Evolutionary conservation across 2,329 filamentous ascomycete species (phyloP).

Genomic region (Davidsoniella eucalypti): DNA sequence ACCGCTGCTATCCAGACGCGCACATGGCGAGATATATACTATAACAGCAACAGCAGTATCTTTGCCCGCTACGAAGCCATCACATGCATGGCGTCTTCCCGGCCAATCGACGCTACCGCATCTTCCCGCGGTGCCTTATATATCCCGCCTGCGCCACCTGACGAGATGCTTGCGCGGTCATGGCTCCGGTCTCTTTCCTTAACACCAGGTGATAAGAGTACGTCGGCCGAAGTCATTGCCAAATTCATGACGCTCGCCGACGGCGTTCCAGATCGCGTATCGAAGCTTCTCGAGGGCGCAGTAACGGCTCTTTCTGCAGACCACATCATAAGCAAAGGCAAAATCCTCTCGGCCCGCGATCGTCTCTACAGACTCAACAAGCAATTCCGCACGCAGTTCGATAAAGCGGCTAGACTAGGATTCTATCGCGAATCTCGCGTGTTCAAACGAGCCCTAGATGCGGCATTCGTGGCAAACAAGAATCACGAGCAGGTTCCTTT

Average conservation of each 20-base stretch:
- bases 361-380: slow-evolving; percentile 48
- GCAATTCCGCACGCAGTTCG: slow-evolving; percentile 37
- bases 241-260: slow-evolving; percentile 34
- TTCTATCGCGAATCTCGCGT: slow-evolving; percentile 41
- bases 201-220: slow-evolving; percentile 34
- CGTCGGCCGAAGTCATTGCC: slow-evolving; percentile 29
- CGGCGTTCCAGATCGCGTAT: slow-evolving; percentile 24
- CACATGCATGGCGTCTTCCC: slow-evolving; percentile 30
- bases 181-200: slow-evolving; percentile 44
- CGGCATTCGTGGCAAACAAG: slow-evolving; percentile 20
- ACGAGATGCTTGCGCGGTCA: slow-evolving; percentile 32
- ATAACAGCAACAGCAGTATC: slow-evolving; percentile 34
- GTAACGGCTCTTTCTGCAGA: slow-evolving; percentile 32
- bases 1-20: slow-evolving; percentile 15
- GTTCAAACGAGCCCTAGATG: slow-evolving; percentile 31
- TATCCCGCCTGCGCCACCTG: slow-evolving; percentile 13
- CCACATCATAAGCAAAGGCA: slow-evolving; percentile 42
- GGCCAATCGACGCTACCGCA: slow-evolving; percentile 13
- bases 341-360: slow-evolving; percentile 39
- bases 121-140: not conserved
- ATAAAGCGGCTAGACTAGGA: slow-evolving; percentile 35
- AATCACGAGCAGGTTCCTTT: slow-evolving; percentile 27
- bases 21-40: slow-evolving; percentile 42
- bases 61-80: slow-evolving; percentile 40
- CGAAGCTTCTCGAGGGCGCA: slow-evolving; percentile 29